These are phyloP conservation scores for Tetrahymena thermophila DNA, from an alignment of 73 alveolate genomes.

Conservation along the genomic window DNA sequence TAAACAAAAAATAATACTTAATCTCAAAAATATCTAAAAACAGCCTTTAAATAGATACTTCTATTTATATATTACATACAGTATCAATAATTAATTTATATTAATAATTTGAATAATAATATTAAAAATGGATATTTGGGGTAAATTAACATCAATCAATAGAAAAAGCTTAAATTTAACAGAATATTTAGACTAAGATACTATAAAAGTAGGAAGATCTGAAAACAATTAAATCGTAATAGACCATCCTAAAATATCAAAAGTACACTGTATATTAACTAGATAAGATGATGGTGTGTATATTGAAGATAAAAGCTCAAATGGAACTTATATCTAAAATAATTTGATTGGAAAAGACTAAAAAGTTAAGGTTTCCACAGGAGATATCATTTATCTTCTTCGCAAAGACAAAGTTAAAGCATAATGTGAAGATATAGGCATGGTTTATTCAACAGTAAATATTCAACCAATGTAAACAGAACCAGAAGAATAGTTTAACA, in stretches of 20 bases:
- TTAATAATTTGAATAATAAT: too few species aligned
- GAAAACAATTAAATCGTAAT: neutral
- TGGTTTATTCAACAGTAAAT: neutral
- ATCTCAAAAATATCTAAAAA: too few species aligned
- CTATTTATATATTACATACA: neutral
- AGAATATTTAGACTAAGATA: neutral
- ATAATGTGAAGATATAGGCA: neutral
- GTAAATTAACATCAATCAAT: neutral
- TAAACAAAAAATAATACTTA: too few species aligned
- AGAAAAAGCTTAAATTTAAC: neutral
- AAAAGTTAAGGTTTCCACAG: neutral
- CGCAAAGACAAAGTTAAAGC: neutral
- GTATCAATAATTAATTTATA: too few species aligned
- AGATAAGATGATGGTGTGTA: neutral
- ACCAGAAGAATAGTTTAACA: neutral
- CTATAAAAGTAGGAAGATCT: neutral
- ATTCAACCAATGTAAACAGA: neutral
- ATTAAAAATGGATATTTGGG: neutral
- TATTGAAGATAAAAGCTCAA: neutral
- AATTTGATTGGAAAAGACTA: neutral
- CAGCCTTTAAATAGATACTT: too few species aligned
- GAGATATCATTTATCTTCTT: neutral
- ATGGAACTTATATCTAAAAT: neutral
- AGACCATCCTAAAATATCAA: neutral
- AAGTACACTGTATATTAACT: neutral